A percentile compares a stretch with the other conserved stretches of the same genome.
Evolutionary conservation across 768 basidiomycete genomes (phyloP).

Genomic region (Dioszegia crocea): DNA sequence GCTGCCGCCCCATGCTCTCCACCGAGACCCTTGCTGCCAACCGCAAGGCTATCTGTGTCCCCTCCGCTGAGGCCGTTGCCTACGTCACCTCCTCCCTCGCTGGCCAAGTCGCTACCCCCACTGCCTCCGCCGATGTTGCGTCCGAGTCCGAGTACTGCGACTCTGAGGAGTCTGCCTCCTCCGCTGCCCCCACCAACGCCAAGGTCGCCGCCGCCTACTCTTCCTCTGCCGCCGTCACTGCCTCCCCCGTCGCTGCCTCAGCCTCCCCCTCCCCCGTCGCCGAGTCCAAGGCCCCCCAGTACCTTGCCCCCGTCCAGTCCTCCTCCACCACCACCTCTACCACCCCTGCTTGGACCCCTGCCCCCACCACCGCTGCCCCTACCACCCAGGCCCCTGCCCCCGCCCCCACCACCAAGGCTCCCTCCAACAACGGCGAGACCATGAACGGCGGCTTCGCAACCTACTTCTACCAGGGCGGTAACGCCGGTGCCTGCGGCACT

Average conservation of each 20-base stretch:
- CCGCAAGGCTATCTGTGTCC: constrained; percentile 59
- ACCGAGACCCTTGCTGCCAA: constrained; percentile 54
- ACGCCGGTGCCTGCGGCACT: constrained; percentile 73
- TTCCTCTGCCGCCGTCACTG: constrained; percentile 12
- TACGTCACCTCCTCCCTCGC: constrained; percentile 25
- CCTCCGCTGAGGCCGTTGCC: constrained; percentile 37
- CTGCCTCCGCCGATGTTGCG: constrained; percentile 14
- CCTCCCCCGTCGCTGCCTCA: constrained; percentile 7
- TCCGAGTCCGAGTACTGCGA: constrained; percentile 24
- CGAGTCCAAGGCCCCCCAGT: constrained; percentile 11
- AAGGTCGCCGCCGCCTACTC: constrained; percentile 13
- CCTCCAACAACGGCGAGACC: constrained; percentile 23
- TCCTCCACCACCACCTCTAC: constrained; percentile 14
- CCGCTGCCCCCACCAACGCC: constrained; percentile 18
- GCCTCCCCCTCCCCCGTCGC: constrained; percentile 16
- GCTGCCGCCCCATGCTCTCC: constrained; percentile 70
- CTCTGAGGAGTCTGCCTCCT: constrained; percentile 17
- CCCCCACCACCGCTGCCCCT: constrained; percentile 17
- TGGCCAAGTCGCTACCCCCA: constrained; percentile 24
- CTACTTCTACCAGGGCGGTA: constrained; percentile 66
- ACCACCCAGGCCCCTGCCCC: constrained; percentile 29
- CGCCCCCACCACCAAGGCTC: constrained; percentile 20
- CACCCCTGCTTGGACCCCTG: constrained; percentile 28
- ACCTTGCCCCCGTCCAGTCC: constrained; percentile 13
- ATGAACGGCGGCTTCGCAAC: constrained; percentile 52